Conservation (phyloP, 2,329 filamentous ascomycete species). For the Colletotrichum sidae region DNA sequence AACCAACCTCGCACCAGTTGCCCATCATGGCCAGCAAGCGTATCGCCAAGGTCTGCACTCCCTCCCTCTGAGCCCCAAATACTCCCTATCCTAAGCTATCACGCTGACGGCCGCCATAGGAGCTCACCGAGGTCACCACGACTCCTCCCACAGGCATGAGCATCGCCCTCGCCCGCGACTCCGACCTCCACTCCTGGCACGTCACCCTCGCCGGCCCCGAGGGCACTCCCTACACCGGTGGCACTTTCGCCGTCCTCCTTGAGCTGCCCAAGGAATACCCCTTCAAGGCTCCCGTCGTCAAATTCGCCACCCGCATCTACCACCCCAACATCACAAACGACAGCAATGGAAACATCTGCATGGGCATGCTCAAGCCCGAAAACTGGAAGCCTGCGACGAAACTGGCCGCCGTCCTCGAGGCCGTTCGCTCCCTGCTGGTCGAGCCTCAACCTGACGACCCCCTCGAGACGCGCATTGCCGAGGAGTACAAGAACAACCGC, state of each 20-base stretch:
- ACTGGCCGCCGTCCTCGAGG: conserved; percentile 80
- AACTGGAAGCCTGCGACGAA: conserved; percentile 92
- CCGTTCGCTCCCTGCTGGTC: conserved; percentile 78
- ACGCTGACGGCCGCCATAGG: conserved; percentile 52
- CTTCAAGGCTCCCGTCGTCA: conserved; percentile 86
- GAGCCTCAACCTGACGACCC: conserved; percentile 92
- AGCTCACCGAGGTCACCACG: conserved; percentile 63
- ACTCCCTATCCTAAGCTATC: conserved; percentile 22
- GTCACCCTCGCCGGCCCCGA: conserved; percentile 59
- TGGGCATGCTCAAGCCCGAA: conserved; percentile 84
- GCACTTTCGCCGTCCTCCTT: conserved; percentile 79
- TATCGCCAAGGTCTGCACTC: conserved; percentile 53
- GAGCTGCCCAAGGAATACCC: conserved; percentile 84
- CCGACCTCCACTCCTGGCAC: conserved; percentile 65
- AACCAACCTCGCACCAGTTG: too few species aligned
- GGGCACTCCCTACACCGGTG: conserved; percentile 67
- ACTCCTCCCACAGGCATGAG: conserved; percentile 60
- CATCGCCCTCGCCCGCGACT: conserved; percentile 58
- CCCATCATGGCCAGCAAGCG: conserved; percentile 56
- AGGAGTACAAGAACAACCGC: conserved; percentile 80
- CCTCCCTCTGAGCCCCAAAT: conserved; percentile 1
- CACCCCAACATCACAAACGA: conserved; percentile 96
- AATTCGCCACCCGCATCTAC: conserved; percentile 91
- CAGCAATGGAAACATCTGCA: conserved; percentile 84
- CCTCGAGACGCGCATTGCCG: conserved; percentile 86